phyloP scores from a whole-genome alignment of 2,329 filamentous ascomycete species.

The Pseudogymnoascus sp. region DNA sequence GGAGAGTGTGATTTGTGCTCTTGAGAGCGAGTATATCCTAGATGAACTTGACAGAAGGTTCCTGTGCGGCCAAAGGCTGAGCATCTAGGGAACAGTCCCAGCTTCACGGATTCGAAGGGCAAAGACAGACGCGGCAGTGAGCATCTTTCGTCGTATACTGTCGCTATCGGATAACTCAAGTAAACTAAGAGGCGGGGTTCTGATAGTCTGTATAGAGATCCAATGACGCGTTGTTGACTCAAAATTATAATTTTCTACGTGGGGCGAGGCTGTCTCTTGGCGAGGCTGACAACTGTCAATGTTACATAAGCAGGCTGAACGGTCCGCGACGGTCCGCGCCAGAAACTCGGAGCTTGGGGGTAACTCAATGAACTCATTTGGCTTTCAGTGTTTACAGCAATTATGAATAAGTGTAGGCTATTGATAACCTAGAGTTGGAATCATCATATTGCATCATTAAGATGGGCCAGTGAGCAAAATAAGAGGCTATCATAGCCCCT shows the following conservation, averaged over 20 bases:
- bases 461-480: neutral
- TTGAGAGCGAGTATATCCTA: neutral
- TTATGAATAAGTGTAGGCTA: neutral
- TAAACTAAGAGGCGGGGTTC: neutral
- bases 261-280: constrained; percentile 4
- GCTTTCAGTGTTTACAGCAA: neutral
- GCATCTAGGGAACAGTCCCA: neutral
- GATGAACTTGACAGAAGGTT: neutral
- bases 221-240: constrained; percentile 6
- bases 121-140: neutral
- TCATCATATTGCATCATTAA: neutral
- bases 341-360: neutral
- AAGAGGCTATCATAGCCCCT: neutral
- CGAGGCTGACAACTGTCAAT: neutral
- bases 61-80: neutral
- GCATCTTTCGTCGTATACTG: neutral
- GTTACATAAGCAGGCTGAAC: neutral
- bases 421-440: neutral
- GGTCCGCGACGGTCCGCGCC: neutral
- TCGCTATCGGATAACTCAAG: neutral
- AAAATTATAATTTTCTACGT: constrained; percentile 7
- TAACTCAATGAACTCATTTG: neutral
- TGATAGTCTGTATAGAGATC: neutral
- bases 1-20: neutral
- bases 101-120: neutral